phyloP scores from a whole-genome alignment of 192 early-diverging fungal species.

The Gigaspora rosea region DNA sequence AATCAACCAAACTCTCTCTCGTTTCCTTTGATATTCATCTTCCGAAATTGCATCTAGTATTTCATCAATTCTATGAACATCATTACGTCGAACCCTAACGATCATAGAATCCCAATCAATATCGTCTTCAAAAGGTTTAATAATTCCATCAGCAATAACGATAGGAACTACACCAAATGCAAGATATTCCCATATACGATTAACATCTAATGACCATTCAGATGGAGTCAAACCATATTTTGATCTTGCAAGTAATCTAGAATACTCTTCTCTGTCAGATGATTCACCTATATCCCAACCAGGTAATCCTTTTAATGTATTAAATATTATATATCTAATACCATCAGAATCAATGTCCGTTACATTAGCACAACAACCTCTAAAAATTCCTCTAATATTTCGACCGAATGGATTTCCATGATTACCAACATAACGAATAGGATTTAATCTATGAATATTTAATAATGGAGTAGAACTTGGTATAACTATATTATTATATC shows the following conservation, averaged over 20 bases:
- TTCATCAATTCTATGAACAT: constrained; percentile 43
- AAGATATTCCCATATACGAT: constrained; percentile 51
- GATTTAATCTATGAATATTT: constrained; percentile 35
- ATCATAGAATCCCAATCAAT: constrained; percentile 49
- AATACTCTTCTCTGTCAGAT: constrained; percentile 40
- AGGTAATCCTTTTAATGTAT: constrained; percentile 37
- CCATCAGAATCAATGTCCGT: constrained; percentile 44
- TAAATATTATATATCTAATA: constrained; percentile 44
- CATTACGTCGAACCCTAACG: constrained; percentile 42
- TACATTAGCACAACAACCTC: constrained; percentile 37
- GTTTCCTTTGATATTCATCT: constrained; percentile 43
- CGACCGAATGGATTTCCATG: constrained; percentile 8
- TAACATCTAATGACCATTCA: constrained; percentile 48
- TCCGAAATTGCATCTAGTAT: constrained; percentile 37
- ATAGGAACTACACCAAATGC: constrained; percentile 55
- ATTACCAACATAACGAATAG: constrained; percentile 18
- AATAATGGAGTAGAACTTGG: constrained; percentile 43
- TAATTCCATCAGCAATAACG: constrained; percentile 52
- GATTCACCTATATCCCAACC: constrained; percentile 42
- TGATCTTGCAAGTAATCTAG: constrained; percentile 41
- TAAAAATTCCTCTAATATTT: constrained; percentile 41
- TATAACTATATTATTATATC: constrained; percentile 45
- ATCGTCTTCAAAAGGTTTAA: constrained; percentile 53
- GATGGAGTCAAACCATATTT: constrained; percentile 47
- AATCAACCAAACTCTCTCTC: constrained; percentile 42